Evolutionary conservation across 495 filamentous ascomycete species (phyloP).

Genomic region (Extremus antarcticus): DNA sequence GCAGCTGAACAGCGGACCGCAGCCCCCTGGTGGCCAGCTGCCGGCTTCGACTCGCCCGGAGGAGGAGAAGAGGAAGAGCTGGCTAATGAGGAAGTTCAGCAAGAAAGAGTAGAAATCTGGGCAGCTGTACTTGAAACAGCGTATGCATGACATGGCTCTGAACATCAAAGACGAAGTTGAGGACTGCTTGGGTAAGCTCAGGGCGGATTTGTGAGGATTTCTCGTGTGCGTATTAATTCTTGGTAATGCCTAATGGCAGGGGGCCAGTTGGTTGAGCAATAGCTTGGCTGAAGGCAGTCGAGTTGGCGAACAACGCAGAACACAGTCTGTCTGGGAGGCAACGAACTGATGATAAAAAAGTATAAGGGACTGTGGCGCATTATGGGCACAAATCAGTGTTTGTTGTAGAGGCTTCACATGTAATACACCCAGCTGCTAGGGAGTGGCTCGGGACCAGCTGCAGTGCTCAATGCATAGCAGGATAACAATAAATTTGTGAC

Average conservation of each 20-base stretch:
- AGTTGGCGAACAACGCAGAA: too few relatives aligned
- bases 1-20: slow-evolving; percentile 20
- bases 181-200: too few relatives aligned
- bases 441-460: too few relatives aligned
- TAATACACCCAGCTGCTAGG: too few relatives aligned
- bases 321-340: not conserved
- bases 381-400: too few relatives aligned
- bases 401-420: too few relatives aligned
- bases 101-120: slow-evolving; percentile 33
- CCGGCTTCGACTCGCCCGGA: slow-evolving; percentile 20
- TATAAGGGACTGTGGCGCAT: not conserved
- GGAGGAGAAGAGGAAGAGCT: slow-evolving; percentile 70
- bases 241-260: not conserved
- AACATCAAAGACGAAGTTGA: too few relatives aligned
- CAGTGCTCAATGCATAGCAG: too few relatives aligned
- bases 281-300: too few relatives aligned
- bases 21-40: not conserved
- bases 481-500: too few relatives aligned
- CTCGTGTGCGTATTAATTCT: not conserved
- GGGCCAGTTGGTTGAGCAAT: not conserved
- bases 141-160: too few relatives aligned
- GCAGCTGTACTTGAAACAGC: too few relatives aligned
- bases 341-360: not conserved
- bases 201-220: not conserved
- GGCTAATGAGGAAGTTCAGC: slow-evolving; percentile 76